A percentile compares a stretch with the other conserved stretches of the same genome.
These are phyloP conservation scores for Globisporangium radiosum DNA, from an alignment of 352 stramenopile species.

Conservation along the genomic window DNA sequence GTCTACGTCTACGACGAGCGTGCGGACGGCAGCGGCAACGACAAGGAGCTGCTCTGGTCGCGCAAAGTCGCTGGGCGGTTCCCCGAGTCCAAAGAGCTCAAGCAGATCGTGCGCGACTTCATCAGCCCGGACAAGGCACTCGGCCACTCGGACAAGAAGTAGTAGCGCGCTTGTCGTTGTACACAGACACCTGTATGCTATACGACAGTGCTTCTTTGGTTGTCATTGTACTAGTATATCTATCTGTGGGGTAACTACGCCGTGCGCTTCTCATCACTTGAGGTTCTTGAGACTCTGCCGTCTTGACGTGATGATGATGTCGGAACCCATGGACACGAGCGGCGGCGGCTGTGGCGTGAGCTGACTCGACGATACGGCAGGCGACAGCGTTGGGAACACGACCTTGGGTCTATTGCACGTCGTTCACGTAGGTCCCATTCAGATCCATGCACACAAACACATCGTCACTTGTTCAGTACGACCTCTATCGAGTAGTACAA, in stretches of 20 bases:
- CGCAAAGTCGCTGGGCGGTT: slow-evolving; percentile 76
- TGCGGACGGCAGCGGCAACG: slow-evolving; percentile 14
- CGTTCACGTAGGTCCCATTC: neutral
- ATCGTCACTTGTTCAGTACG: too few relatives aligned
- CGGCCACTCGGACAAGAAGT: slow-evolving; percentile 82
- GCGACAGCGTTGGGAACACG: slow-evolving; percentile 11
- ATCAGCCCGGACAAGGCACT: slow-evolving; percentile 80
- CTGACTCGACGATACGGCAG: neutral
- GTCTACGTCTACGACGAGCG: slow-evolving; percentile 44
- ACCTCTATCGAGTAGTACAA: too few relatives aligned
- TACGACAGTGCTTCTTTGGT: too few relatives aligned
- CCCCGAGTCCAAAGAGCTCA: slow-evolving; percentile 90
- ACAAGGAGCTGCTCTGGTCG: slow-evolving; percentile 80
- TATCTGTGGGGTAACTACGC: too few relatives aligned
- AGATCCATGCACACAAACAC: neutral
- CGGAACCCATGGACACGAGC: neutral
- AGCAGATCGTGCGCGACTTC: slow-evolving; percentile 88
- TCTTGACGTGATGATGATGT: slow-evolving; percentile 8
- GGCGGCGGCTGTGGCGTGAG: neutral
- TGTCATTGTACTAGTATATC: too few relatives aligned
- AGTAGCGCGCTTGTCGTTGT: neutral
- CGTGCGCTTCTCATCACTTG: too few relatives aligned
- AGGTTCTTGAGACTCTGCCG: neutral
- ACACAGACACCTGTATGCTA: too few relatives aligned
- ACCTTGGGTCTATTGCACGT: slow-evolving; percentile 7